Base-by-base conservation (phyloP, 2,329 filamentous ascomycete species). In the Monilinia polystroma region DNA sequence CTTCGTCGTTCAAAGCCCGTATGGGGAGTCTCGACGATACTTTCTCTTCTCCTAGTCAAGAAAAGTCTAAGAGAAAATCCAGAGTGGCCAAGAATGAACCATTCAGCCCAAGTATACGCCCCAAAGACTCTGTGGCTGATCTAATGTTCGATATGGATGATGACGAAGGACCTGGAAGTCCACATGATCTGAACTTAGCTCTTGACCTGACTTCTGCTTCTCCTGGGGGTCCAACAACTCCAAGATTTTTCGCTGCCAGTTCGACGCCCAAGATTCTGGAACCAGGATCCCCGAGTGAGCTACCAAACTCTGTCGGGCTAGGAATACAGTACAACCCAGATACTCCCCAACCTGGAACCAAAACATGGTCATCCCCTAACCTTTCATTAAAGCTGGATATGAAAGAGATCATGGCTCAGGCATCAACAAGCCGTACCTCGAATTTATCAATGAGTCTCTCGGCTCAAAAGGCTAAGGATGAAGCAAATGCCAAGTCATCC, bases 101-200 rank as follows among this genome's bases (percentile, higher is more conserved):
- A 0, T 82, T 85, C 63, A 91, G 87, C 66, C 92, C 92, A 0
- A 82, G 80, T 23, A 80, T 95, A 55, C 88, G 86, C 65, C 83
- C 89, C 1, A 92, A 87, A 73, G 83, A 83, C 26, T 93, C 90
- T 0, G 81, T 84, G 1, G 83, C 83, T 49, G 93, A 97, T 72
- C 83, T 97, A 65, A 96, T 97, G 77, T 97, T 97, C 75, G 87
- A 92, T 71, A 97, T 97, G 93, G 94, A 97, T 67, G 93, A 96
- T 26, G 76, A 76, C 41, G 73, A 75, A 23, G 52, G 66, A 18
- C 65, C 71, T 12, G 45, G 59, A 14, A 54, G 56, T 63, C 51
- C 7, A 14, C 65, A 51, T 43, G 45, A 29, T 4, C 26, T 64
- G 14, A 67, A 56, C 16, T 32, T 49, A 26, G n/a, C 57, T 32